A percentile compares a stretch with the other conserved stretches of the same genome.
These are phyloP conservation scores for Paspalum vaginatum DNA, from an alignment of 176 grass and related monocot genomes.

Conservation along the genomic window DNA sequence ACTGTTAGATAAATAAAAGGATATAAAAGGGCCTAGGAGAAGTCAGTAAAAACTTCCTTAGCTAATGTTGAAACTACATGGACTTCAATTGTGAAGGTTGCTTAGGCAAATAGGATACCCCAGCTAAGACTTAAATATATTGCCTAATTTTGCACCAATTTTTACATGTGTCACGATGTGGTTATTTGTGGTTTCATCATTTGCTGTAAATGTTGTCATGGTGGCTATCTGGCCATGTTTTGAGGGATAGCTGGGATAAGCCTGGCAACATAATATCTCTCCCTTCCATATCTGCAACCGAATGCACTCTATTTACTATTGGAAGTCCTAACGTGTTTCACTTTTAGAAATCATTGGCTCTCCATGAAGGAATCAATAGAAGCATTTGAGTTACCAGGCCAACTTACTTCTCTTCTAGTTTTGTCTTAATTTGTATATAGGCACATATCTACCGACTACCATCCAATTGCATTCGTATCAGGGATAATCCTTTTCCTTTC, in stretches of 20 bases:
- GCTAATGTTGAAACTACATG: neutral
- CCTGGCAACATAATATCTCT: neutral
- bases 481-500: neutral
- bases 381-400: neutral
- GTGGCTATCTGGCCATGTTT: neutral
- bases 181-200: neutral
- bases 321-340: neutral
- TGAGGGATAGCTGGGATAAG: neutral
- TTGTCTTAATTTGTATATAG: neutral
- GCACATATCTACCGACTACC: constrained; percentile 13
- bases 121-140: neutral
- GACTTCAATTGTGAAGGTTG: constrained; percentile 2
- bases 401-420: constrained; percentile 21
- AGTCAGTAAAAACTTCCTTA: neutral
- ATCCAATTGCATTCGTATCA: neutral
- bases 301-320: constrained; percentile 25
- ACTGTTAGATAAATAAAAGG: too few species aligned
- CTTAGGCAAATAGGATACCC: neutral
- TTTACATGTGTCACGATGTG: neutral
- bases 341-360: constrained; percentile 9
- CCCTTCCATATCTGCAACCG: neutral
- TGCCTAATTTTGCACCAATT: neutral
- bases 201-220: neutral
- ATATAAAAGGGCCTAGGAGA: too few species aligned
- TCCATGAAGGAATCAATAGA: constrained; percentile 4